A percentile compares a stretch with the other conserved stretches of the same genome.
Conservation (phyloP, 2,329 filamentous ascomycete genomes). For the Alternaria brassicae region DNA sequence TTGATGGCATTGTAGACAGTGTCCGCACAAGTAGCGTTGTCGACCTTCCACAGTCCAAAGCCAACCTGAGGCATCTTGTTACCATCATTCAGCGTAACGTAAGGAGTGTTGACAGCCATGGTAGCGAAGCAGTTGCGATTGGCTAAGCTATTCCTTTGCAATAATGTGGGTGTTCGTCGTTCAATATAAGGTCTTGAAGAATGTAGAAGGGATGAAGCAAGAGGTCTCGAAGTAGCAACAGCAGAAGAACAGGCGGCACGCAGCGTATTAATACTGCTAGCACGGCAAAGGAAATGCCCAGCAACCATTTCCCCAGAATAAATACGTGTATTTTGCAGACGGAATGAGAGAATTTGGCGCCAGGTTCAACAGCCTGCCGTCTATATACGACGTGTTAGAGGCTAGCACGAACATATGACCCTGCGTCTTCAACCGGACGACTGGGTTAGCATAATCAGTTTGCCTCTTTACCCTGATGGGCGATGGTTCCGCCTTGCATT, state of each 20-base stretch:
- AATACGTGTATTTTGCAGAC: slow-evolving; percentile 17
- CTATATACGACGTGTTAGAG: slow-evolving; percentile 33
- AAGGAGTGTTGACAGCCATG: slow-evolving; percentile 39
- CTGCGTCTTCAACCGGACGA: slow-evolving; percentile 34
- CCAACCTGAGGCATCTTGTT: slow-evolving; percentile 49
- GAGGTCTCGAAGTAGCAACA: slow-evolving; percentile 14
- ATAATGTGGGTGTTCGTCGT: slow-evolving; percentile 10
- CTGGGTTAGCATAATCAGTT: slow-evolving; percentile 15
- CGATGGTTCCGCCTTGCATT: slow-evolving; percentile 26
- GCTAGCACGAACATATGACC: slow-evolving; percentile 26
- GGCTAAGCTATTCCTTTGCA: slow-evolving; percentile 6
- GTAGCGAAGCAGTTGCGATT: slow-evolving; percentile 28
- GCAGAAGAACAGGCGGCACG: slow-evolving; percentile 20
- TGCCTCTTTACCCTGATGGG: slow-evolving; percentile 25
- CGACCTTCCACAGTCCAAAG: slow-evolving; percentile 47
- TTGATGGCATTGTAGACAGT: slow-evolving; percentile 49
- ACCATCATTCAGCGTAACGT: slow-evolving; percentile 45
- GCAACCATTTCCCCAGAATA: slow-evolving; percentile 26
- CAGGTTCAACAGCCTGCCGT: slow-evolving; percentile 23
- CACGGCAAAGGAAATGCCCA: slow-evolving; percentile 22
- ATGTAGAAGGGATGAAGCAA: slow-evolving; percentile 11
- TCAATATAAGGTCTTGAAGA: slow-evolving; percentile 11
- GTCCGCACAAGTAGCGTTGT: slow-evolving; percentile 43
- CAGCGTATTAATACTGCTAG: slow-evolving; percentile 34
- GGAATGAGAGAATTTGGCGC: slow-evolving; percentile 22